Evolutionary conservation across 129 eudicot genomes (phyloP).

Genomic region (Artemisia annua): DNA sequence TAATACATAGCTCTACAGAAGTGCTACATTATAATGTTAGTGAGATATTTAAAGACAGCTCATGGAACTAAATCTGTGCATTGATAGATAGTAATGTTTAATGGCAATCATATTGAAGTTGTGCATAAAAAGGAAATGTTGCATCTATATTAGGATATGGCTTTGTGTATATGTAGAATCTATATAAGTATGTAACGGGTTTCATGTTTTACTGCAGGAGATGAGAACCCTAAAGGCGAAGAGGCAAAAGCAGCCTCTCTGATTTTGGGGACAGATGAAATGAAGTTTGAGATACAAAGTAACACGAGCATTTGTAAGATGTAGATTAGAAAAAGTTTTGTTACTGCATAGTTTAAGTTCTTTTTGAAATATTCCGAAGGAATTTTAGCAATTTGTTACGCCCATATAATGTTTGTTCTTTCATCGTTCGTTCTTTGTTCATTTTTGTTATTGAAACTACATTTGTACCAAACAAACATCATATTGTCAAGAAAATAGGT

Average conservation of each 20-base stretch:
- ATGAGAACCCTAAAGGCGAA: constrained; percentile 30
- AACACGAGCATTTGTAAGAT: constrained; percentile 32
- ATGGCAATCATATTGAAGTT: too few relatives aligned
- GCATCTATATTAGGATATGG: not conserved
- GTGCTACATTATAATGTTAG: not conserved
- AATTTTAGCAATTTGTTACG: constrained; percentile 46
- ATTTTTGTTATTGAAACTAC: constrained; percentile 45
- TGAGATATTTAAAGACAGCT: constrained; percentile 1
- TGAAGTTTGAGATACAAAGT: constrained; percentile 30
- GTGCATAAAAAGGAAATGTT: too few relatives aligned
- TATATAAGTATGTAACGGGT: not conserved
- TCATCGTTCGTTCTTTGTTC: constrained; percentile 16
- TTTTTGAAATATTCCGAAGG: constrained; percentile 22
- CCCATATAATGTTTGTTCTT: constrained; percentile 15
- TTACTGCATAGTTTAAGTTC: constrained; percentile 34
- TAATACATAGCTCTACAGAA: constrained; percentile 8
- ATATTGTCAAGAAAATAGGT: constrained; percentile 21
- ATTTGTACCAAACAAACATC: constrained; percentile 39
- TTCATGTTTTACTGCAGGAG: constrained; percentile 26
- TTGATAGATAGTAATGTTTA: too few relatives aligned
- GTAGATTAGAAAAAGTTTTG: constrained; percentile 54
- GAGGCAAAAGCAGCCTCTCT: constrained; percentile 27
- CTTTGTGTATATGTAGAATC: not conserved
- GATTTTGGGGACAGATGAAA: not conserved
- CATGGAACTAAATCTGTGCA: not conserved